phyloP scores from a whole-genome alignment of 495 filamentous ascomycete species.

The Trichoderma asperelloides region DNA sequence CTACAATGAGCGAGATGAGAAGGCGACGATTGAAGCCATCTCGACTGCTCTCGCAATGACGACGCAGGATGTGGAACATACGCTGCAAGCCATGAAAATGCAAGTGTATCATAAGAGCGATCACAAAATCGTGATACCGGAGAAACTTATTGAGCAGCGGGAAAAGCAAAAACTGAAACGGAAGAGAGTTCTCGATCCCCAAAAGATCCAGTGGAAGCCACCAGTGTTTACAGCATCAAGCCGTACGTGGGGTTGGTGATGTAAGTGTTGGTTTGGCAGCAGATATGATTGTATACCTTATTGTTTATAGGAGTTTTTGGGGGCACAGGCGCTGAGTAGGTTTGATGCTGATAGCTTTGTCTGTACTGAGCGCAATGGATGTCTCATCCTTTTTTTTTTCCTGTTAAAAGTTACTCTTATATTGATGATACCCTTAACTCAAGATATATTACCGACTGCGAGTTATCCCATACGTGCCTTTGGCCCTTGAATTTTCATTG shows the following conservation, averaged over 20 bases:
- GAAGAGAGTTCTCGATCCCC: constrained; percentile 64
- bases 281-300: too few relatives aligned
- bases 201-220: constrained; percentile 85
- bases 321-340: too few relatives aligned
- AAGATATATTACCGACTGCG: too few relatives aligned
- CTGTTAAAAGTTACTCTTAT: too few relatives aligned
- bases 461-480: too few relatives aligned
- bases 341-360: too few relatives aligned
- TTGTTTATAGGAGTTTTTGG: too few relatives aligned
- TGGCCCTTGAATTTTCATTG: too few relatives aligned
- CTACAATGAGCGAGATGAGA: constrained; percentile 47
- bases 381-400: too few relatives aligned
- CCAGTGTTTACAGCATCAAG: constrained; percentile 84
- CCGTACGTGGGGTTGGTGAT: constrained; percentile 93
- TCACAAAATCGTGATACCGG: constrained; percentile 80
- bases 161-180: constrained; percentile 66
- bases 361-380: too few relatives aligned
- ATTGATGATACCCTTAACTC: too few relatives aligned
- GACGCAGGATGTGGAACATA: constrained; percentile 87
- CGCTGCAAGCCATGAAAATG: constrained; percentile 87
- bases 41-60: constrained; percentile 82
- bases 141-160: constrained; percentile 57
- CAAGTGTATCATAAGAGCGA: constrained; percentile 87
- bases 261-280: background rate
- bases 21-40: constrained; percentile 73